phyloP scores from a whole-genome alignment of 2,329 filamentous ascomycete species.

The Clarireedia paspali region DNA sequence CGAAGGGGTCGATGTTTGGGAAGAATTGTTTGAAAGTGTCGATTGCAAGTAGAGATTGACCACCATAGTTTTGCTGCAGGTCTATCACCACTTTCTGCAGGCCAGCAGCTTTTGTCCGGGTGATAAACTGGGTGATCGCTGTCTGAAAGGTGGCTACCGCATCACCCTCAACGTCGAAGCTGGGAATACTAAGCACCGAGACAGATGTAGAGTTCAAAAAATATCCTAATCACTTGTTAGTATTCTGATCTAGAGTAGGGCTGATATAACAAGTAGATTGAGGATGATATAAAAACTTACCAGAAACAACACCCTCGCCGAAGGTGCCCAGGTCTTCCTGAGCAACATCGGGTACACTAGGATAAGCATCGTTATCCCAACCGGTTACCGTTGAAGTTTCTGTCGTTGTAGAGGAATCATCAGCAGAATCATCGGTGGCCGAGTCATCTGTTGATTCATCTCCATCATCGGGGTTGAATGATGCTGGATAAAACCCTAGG shows the following conservation, averaged over 20 bases:
- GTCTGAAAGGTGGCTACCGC: constrained; percentile 27
- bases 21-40: constrained; percentile 40
- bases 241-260: not conserved
- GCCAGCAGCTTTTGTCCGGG: constrained; percentile 34
- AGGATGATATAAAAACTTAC: not conserved
- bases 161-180: constrained; percentile 27
- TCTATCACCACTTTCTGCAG: constrained; percentile 57
- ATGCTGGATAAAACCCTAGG: constrained; percentile 18
- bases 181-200: constrained; percentile 34
- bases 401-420: not conserved
- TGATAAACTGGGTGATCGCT: constrained; percentile 35
- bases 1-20: constrained; percentile 24
- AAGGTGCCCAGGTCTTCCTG: constrained; percentile 18
- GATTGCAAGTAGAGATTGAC: constrained; percentile 50
- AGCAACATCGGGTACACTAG: constrained; percentile 12
- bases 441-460: constrained; percentile 1
- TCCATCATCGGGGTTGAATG: constrained; percentile 11
- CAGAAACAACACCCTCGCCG: constrained; percentile 17
- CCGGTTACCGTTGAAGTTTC: not conserved
- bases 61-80: constrained; percentile 51
- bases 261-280: not conserved
- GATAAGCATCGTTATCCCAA: constrained; percentile 15
- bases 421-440: not conserved
- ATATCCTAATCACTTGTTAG: constrained; percentile 13
- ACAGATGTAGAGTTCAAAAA: constrained; percentile 21